Percentiles rank a stretch among this genome's conserved stretches.
These are phyloP conservation scores for Trichosporon sp. DNA, from an alignment of 1,284 basidiomycete genomes.

Conservation along the genomic window DNA sequence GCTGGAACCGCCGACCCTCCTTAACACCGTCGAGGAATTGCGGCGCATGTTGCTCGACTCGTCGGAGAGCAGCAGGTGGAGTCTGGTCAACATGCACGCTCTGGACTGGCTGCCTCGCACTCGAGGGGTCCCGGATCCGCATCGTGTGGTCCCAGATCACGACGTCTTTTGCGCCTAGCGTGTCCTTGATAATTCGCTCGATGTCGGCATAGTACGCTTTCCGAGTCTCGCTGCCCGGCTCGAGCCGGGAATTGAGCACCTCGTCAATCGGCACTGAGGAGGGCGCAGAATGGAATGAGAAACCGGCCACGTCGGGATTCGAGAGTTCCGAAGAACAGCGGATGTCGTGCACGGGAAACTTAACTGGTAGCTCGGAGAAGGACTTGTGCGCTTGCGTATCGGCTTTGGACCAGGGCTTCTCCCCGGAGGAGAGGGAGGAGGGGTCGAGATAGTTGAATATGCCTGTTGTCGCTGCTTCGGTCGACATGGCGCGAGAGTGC, in stretches of 20 bases:
- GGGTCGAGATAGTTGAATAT: not conserved
- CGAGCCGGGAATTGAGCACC: not conserved
- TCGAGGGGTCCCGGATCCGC: not conserved
- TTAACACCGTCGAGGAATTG: not conserved
- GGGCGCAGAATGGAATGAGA: not conserved
- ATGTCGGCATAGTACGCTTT: slow-evolving; percentile 1
- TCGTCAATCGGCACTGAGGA: not conserved
- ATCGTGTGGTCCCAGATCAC: slow-evolving; percentile 3
- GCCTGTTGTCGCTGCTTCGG: not conserved
- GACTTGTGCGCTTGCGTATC: not conserved
- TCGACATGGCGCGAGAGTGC: not conserved
- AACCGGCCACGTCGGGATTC: not conserved
- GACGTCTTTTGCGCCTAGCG: not conserved
- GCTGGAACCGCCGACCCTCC: slow-evolving; percentile 4
- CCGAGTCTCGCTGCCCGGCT: not conserved
- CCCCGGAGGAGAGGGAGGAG: not conserved
- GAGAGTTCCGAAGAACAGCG: not conserved
- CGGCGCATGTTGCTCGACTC: not conserved
- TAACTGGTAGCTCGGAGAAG: not conserved
- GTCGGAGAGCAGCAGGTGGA: not conserved
- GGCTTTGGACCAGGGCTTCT: not conserved
- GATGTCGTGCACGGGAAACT: not conserved
- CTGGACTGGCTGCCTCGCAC: slow-evolving; percentile 1
- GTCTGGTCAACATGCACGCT: slow-evolving; percentile 8
- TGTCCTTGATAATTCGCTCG: not conserved